These are phyloP conservation scores for Pythium oligandrum DNA, from an alignment of 352 stramenopile genomes.

Conservation along the genomic window DNA sequence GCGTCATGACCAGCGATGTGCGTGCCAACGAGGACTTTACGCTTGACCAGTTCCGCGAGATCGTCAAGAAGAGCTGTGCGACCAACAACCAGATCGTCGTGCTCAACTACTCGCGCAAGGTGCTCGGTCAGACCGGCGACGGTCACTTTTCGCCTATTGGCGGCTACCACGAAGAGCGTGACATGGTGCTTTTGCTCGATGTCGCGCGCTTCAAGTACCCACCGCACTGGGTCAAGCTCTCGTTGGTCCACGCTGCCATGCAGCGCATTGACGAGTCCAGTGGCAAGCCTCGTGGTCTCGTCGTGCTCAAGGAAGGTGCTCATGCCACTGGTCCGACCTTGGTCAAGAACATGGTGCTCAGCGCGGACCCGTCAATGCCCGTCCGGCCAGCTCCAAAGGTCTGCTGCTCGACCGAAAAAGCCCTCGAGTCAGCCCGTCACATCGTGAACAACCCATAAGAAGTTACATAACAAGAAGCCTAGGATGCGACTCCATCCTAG, in stretches of 20 bases:
- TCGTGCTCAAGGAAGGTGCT: conserved; percentile 12
- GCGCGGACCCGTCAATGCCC: conserved; percentile 21
- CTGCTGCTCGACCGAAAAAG: conserved; percentile 22
- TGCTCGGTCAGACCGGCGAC: conserved; percentile 91
- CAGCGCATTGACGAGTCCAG: conserved; percentile 42
- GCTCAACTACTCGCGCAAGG: conserved; percentile 89
- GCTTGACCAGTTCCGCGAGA: conserved; percentile 42
- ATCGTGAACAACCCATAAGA: background rate
- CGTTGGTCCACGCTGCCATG: conserved; percentile 46
- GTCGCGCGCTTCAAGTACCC: conserved; percentile 96
- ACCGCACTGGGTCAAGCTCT: conserved; percentile 78
- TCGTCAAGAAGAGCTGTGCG: conserved; percentile 73
- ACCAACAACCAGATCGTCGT: conserved; percentile 86
- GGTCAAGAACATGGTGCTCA: conserved; percentile 25
- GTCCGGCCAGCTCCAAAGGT: conserved; percentile 25
- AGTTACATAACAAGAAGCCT: no score
- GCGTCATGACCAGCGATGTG: conserved; percentile 41
- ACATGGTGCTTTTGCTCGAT: conserved; percentile 95
- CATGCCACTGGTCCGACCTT: conserved; percentile 28
- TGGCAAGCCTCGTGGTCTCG: conserved; percentile 26
- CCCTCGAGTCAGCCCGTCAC: conserved; percentile 27
- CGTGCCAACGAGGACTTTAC: conserved; percentile 43
- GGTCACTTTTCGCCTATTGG: conserved; percentile 97
- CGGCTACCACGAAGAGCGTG: conserved; percentile 88
- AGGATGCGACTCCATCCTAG: no score